Conservation (phyloP, 2,329 filamentous ascomycete genomes). For the Apiospora marii region DNA sequence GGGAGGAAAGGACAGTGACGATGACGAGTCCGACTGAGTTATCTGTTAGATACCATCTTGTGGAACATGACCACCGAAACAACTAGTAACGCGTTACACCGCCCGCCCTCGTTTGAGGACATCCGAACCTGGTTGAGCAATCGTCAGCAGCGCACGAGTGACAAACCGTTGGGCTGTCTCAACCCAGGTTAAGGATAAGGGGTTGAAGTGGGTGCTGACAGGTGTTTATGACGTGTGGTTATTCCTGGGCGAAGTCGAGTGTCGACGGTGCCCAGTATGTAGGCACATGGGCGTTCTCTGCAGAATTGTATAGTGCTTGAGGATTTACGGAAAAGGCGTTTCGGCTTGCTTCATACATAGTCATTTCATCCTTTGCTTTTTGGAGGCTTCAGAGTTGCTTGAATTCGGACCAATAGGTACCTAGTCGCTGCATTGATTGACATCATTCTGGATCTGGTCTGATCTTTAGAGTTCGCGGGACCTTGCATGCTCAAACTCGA, state of each 20-base stretch:
- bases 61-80: slow-evolving; percentile 9
- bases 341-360: slow-evolving; percentile 22
- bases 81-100: not conserved
- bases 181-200: slow-evolving; percentile 12
- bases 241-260: slow-evolving; percentile 5
- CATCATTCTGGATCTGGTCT: slow-evolving; percentile 22
- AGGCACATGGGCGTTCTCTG: slow-evolving; percentile 24
- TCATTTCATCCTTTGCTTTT: slow-evolving; percentile 22
- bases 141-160: not conserved
- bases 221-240: not conserved
- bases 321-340: slow-evolving; percentile 30
- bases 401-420: slow-evolving; percentile 8
- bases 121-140: not conserved
- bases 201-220: not conserved
- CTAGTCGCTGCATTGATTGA: slow-evolving; percentile 26
- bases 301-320: slow-evolving; percentile 29
- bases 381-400: slow-evolving; percentile 7
- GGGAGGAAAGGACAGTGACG: slow-evolving; percentile 46
- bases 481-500: not conserved
- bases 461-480: not conserved
- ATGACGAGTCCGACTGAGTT: slow-evolving; percentile 58
- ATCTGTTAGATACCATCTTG: slow-evolving; percentile 2
- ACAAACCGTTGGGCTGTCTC: not conserved
- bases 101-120: slow-evolving; percentile 18
- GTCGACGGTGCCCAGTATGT: slow-evolving; percentile 17